Percentiles rank a stretch among this genome's conserved stretches.
These are phyloP conservation scores for Fusarium brachygibbosum DNA, from an alignment of 2,329 filamentous ascomycete species.

Conservation along the genomic window DNA sequence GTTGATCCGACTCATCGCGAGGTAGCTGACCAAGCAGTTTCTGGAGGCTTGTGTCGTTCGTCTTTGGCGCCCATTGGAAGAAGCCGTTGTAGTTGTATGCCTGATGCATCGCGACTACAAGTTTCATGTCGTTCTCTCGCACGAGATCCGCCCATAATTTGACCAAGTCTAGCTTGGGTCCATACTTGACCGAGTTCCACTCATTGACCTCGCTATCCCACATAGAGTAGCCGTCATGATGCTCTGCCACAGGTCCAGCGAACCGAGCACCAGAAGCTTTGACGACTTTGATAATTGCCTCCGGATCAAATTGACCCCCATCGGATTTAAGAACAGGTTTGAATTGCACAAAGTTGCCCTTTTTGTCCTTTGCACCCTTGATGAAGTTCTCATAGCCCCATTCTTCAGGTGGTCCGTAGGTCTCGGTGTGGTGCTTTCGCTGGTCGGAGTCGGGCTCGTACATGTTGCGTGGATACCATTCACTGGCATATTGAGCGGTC, in stretches of 20 bases:
- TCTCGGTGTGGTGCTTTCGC: slow-evolving; percentile 10
- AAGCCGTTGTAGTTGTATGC: slow-evolving; percentile 30
- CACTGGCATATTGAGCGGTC: slow-evolving; percentile 20
- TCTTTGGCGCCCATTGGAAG: slow-evolving; percentile 20
- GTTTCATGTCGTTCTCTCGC: slow-evolving; percentile 22
- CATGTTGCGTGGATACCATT: slow-evolving; percentile 34
- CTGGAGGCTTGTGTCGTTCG: slow-evolving; percentile 17
- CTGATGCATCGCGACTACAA: slow-evolving; percentile 28
- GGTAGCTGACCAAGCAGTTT: slow-evolving; percentile 3
- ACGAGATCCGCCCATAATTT: slow-evolving; percentile 18
- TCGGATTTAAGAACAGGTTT: slow-evolving; percentile 8
- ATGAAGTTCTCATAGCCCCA: slow-evolving; percentile 27
- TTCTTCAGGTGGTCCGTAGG: slow-evolving; percentile 17
- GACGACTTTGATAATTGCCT: slow-evolving; percentile 15
- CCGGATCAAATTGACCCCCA: slow-evolving; percentile 13
- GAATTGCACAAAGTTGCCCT: slow-evolving; percentile 18
- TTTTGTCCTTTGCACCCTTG: slow-evolving; percentile 10
- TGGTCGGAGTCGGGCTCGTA: slow-evolving; percentile 22
- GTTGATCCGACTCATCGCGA: not conserved
- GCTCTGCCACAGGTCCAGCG: slow-evolving; percentile 23
- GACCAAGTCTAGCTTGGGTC: slow-evolving; percentile 17
- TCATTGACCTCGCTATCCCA: slow-evolving; percentile 29
- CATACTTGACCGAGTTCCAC: slow-evolving; percentile 24
- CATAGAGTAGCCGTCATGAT: slow-evolving; percentile 31
- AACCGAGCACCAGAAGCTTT: slow-evolving; percentile 23